Base-by-base conservation (phyloP, 2,329 filamentous ascomycete genomes). In the Epichloe sylvatica region DNA sequence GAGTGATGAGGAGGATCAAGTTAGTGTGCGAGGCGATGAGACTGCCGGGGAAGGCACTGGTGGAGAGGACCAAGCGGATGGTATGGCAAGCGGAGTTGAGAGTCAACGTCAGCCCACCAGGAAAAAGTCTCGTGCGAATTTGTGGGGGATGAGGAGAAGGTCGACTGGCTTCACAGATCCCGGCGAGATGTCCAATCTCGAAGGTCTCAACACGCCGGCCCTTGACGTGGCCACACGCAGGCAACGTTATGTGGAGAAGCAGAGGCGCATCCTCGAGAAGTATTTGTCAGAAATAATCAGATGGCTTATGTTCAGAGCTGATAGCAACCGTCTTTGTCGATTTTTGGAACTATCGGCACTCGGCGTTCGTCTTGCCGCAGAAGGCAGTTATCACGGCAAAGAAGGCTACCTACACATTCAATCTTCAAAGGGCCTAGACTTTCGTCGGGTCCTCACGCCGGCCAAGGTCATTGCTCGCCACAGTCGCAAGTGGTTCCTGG, bases 331-430 rank as follows among this genome's bases (percentile, higher is more conserved):
- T 9, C 73, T 98, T 4, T 98, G 92, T 69, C 92, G 94, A 55
- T 98, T 98, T 64, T 72, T 98, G 2, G 92, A 98, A 64, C 73
- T 98, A 8, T 98, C 92, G 19, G 91, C 94, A 0, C 74, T 98
- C 5, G 92, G 92, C 21, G 89, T 98, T 46, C 83, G 94, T 45
- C 77, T 98, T 46, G 92, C 92, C 23, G 89, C 91, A 0, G 94
- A 98, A 66, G 90, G 89, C 30, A 94, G 90, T 59, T 97, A 96
- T 60, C 92, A 98, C 62, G 94, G 92, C 52, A 98, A 98, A 66
- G 94, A 98, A 67, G 94, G 92, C 15, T 90, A 86, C 62, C 73
- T 98, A 56, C 83, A 94, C 57, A 95, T 98, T 55, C 86, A 94
- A 59, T 94, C 88, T 5, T 83, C 85, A 15, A 94, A 94, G 62